Base-by-base conservation (phyloP, 1,284 basidiomycete species). In the Vanrija sp. region DNA sequence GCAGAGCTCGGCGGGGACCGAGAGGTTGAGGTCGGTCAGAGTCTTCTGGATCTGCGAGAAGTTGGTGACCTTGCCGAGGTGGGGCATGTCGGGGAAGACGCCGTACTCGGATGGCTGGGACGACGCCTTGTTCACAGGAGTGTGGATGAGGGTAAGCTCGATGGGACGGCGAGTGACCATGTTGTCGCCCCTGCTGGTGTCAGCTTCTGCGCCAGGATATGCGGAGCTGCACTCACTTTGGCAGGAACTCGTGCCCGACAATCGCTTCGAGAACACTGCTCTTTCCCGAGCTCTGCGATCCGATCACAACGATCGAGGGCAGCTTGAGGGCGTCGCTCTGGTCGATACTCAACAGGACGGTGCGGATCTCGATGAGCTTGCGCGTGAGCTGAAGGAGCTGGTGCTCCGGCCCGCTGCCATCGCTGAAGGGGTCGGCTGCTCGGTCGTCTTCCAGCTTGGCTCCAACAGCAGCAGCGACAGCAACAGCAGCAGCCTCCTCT, bases 131-230 rank as follows among this genome's bases (percentile, higher is more conserved):
- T 78, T 72, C 8, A 76, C 69, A 15, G 89, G 88, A 0, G 89
- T 96, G 71, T 98, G 90, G 56, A 98, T 87, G 47, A 99, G 85
- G 0, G 95, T 98, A 53, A 98, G 83, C 72, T 99, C 95, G 66
- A 99, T 96, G 1, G 95, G 96, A 45, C 95, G 86, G 3, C 95
- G 88, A 1, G 95, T 99, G 43, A 98, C 96, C 96, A 99, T 99
- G 76, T 98, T 98, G 76, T 94, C 88, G 54, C 95, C 95, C 78
- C 92, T 96, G 68, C 31, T n/a, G 9, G 38, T 42, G 49, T 20
- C 38, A 46, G 37, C 16, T 9, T 27, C 16, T 43, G 4, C 36
- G 19, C 7, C 7, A 24, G 24, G 18, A 42, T 9, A 22, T 15
- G 31, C 61, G 22, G 31, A 31, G 31, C 31, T 31, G 31, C 9